Percentiles rank a stretch among this genome's conserved stretches.
These are phyloP conservation scores for Aspergillus biplanus DNA, from an alignment of 495 filamentous ascomycete genomes.

Conservation along the genomic window DNA sequence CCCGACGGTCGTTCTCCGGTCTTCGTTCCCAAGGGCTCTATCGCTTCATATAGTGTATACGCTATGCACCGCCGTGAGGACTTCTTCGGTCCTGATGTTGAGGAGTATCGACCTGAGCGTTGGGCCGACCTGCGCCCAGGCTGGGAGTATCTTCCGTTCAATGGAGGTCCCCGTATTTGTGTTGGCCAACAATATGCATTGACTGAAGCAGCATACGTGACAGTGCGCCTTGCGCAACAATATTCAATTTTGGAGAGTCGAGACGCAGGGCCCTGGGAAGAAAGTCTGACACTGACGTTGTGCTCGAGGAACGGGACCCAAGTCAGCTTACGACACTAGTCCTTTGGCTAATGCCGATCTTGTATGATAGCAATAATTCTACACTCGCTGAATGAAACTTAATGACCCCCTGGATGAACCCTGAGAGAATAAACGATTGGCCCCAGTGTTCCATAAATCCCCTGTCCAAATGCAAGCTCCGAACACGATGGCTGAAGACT, in stretches of 20 bases:
- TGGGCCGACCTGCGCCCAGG: conserved; percentile 40
- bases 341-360: not conserved
- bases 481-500: not conserved
- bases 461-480: not conserved
- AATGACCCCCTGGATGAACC: too few species aligned
- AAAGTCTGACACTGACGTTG: conserved; percentile 22
- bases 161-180: conserved; percentile 65
- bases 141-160: conserved; percentile 67
- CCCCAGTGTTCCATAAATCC: not conserved
- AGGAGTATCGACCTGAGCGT: conserved; percentile 38
- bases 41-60: conserved; percentile 24
- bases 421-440: too few species aligned
- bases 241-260: conserved; percentile 31
- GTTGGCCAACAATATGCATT: conserved; percentile 58
- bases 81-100: conserved; percentile 40
- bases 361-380: too few species aligned
- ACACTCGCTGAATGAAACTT: too few species aligned
- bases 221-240: conserved; percentile 39
- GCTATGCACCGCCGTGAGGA: conserved; percentile 23
- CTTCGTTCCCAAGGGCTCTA: conserved; percentile 19
- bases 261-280: conserved; percentile 26
- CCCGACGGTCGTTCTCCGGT: conserved; percentile 50
- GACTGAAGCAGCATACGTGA: conserved; percentile 57
- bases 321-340: conserved; percentile 6
- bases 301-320: conserved; percentile 20